A percentile compares a stretch with the other conserved stretches of the same genome.
Evolutionary conservation across 805 yeast species (phyloP).

Genomic region (Candida wancherniae): DNA sequence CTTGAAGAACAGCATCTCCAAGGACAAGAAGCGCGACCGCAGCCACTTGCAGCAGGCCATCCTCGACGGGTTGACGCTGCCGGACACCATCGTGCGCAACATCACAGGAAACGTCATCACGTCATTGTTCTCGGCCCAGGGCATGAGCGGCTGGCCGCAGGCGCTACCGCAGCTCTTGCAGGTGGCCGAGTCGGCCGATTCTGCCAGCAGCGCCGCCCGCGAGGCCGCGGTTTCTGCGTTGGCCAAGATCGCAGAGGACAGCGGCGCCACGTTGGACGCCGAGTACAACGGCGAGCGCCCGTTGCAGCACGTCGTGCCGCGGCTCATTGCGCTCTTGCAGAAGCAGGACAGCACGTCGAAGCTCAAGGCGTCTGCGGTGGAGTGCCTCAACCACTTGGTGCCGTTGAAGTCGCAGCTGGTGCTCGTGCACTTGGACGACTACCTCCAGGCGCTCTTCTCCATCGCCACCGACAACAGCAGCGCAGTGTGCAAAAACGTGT

Average conservation of each 20-base stretch:
- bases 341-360: constrained; percentile 40
- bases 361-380: constrained; percentile 58
- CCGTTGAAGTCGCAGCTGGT: constrained; percentile 65
- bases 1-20: constrained; percentile 70
- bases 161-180: constrained; percentile 65
- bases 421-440: constrained; percentile 59
- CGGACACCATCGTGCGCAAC: constrained; percentile 64
- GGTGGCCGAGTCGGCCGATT: constrained; percentile 30
- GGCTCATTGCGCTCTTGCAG: constrained; percentile 7
- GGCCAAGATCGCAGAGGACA: constrained; percentile 87
- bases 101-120: constrained; percentile 91
- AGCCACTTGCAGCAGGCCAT: constrained; percentile 41
- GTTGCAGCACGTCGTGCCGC: constrained; percentile 50
- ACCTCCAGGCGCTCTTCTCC: constrained; percentile 57
- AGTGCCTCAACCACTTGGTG: constrained; percentile 73
- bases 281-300: constrained; percentile 67
- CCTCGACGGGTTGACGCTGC: constrained; percentile 50
- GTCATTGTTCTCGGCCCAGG: constrained; percentile 64
- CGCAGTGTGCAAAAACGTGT: constrained; percentile 66
- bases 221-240: constrained; percentile 81
- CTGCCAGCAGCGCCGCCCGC: constrained; percentile 29
- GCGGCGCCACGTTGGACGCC: constrained; percentile 57
- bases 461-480: constrained; percentile 61
- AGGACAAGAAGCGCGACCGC: constrained; percentile 27
- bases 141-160: constrained; percentile 70